These are phyloP conservation scores for Blumeriella jaapii DNA, from an alignment of 2,329 filamentous ascomycete species.

Conservation along the genomic window DNA sequence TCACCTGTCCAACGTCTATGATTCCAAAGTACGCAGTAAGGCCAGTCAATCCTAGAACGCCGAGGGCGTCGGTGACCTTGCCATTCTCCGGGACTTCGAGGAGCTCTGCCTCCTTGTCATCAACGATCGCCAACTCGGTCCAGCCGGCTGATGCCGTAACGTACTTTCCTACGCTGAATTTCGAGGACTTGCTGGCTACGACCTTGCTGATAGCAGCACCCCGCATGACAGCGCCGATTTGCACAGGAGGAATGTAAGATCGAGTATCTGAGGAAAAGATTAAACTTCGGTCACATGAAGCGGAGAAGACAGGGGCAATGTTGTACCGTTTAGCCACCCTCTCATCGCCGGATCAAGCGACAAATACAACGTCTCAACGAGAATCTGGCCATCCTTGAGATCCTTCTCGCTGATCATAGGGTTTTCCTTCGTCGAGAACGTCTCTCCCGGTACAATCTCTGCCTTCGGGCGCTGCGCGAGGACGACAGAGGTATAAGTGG, in stretches of 20 bases:
- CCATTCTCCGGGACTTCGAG: slow-evolving; percentile 32
- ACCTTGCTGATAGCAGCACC: slow-evolving; percentile 49
- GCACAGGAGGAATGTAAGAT: slow-evolving; percentile 57
- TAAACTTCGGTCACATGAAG: slow-evolving; percentile 7
- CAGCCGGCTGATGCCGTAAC: slow-evolving; percentile 48
- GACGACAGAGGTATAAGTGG: slow-evolving; percentile 33
- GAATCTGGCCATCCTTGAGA: slow-evolving; percentile 52
- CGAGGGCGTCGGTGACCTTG: slow-evolving; percentile 46
- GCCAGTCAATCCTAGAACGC: slow-evolving; percentile 53
- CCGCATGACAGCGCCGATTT: slow-evolving; percentile 58
- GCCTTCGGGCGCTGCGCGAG: slow-evolving; percentile 52
- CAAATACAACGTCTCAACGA: slow-evolving; percentile 50
- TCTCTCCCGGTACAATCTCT: slow-evolving; percentile 52
- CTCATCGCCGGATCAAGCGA: slow-evolving; percentile 69
- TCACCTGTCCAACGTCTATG: slow-evolving; percentile 53
- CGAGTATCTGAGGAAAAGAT: slow-evolving; percentile 31
- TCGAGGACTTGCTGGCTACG: slow-evolving; percentile 44
- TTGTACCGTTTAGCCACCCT: slow-evolving; percentile 47
- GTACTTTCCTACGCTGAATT: slow-evolving; percentile 44
- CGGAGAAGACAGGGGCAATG: background rate
- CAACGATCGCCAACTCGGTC: slow-evolving; percentile 52
- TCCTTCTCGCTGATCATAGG: slow-evolving; percentile 35
- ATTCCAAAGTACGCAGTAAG: slow-evolving; percentile 71
- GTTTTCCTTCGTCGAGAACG: slow-evolving; percentile 44
- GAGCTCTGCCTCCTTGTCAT: slow-evolving; percentile 37